Evolutionary conservation across 495 filamentous ascomycete genomes (phyloP), one percentile per base, ranked within the genome.

Genomic region (Tetracladium marchalianum): DNA sequence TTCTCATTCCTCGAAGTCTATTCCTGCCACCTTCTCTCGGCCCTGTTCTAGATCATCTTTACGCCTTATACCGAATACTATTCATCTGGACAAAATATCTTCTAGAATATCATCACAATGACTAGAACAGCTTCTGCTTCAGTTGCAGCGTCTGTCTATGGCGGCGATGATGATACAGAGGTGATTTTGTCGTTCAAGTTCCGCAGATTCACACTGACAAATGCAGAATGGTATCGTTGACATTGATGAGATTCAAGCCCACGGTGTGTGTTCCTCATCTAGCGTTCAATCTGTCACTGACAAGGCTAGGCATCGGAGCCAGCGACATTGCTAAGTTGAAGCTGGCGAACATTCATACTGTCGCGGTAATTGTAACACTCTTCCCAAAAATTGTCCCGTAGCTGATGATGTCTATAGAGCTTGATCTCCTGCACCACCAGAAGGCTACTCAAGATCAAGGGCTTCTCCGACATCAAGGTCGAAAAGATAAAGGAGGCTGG

Each of bases 401-500:
- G 17, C 47, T 43, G 16, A 41, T 42, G 22, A 43, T 12, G 10
- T 17, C 17, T 6, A 37, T 41, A 84, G 84, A 75, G 78, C 38
- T 77, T 87, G 34, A 73, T 83, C 53, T 67, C 72, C 13, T 77
- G 80, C 13, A 85, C 81, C 5, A 72, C 79, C 33, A 77, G 72
- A 50, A 79, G 68, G 24, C 69, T 88, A 31, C 61, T 81, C 46
- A 87, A 82, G 59, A 85, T 88, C 59, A 85, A 84, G 58, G 84
- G 84, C 6, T 87, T 88, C 63, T 86, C 81, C 44, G 85, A 89
- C 56, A 70, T 81, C 55, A 88, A 87, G 62, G 85, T 87, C 11
- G 85, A 87, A 47, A 88, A 87, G 58, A 70, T 89, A 59, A 88
- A 87, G 56, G 84, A 88, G 52, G 84, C 84, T 16, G 73, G 82